Evolutionary conservation across 345 rosid species (phyloP).

Genomic region (Camelina hispida): DNA sequence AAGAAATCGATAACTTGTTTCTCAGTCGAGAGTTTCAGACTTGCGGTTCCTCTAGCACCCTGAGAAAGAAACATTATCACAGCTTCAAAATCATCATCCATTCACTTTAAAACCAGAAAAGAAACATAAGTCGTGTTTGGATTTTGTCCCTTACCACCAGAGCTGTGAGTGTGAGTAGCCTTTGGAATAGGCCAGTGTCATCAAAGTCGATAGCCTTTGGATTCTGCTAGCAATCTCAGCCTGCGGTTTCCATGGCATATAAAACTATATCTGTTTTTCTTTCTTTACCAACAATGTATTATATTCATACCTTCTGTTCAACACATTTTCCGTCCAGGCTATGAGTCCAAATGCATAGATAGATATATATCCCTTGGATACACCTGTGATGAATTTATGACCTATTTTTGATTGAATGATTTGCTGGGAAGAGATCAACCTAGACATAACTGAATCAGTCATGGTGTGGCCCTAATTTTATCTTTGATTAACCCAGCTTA

Average conservation of each 20-base stretch:
- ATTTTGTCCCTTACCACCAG: constrained; percentile 53
- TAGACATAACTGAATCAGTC: neutral
- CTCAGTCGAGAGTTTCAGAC: constrained; percentile 66
- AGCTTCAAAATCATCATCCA: neutral
- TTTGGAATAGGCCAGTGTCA: constrained; percentile 90
- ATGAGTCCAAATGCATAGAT: constrained; percentile 82
- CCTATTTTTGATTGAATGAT: neutral
- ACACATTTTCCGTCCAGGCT: constrained; percentile 93
- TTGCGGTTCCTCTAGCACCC: constrained; percentile 69
- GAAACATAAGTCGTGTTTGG: neutral
- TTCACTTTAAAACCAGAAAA: neutral
- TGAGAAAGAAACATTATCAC: constrained; percentile 38
- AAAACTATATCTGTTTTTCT: neutral
- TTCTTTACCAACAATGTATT: neutral
- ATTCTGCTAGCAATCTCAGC: constrained; percentile 87
- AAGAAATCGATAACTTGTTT: constrained; percentile 85
- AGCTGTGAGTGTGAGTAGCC: constrained; percentile 62
- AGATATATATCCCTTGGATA: constrained; percentile 74
- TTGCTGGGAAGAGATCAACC: neutral
- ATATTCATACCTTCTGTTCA: constrained; percentile 73
- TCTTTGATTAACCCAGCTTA: neutral
- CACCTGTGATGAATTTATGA: constrained; percentile 52
- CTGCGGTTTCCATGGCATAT: constrained; percentile 49
- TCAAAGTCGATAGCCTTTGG: constrained; percentile 90
- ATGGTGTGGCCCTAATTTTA: neutral